phyloP scores from a whole-genome alignment of 768 basidiomycete genomes.

The Kwoniella mangroviensis region DNA sequence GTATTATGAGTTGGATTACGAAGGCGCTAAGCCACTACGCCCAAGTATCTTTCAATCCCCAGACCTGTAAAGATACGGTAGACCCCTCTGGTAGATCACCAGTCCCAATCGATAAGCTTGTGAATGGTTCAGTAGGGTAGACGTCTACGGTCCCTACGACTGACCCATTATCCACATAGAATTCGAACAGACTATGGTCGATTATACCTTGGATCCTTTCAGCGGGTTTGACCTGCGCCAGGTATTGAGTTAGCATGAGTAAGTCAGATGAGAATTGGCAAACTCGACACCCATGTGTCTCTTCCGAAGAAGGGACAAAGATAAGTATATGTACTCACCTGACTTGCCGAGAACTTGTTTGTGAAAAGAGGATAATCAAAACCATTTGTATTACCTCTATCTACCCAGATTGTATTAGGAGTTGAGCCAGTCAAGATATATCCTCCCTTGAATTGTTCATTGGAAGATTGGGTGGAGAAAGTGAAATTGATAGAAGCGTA shows the following conservation, averaged over 20 bases:
- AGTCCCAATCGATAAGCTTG: constrained; percentile 14
- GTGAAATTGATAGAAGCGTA: constrained; percentile 34
- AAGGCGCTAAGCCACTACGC: background rate
- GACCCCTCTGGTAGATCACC: constrained; percentile 28
- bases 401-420: constrained; percentile 22
- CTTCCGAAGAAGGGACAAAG: too few relatives aligned
- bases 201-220: constrained; percentile 63
- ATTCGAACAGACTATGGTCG: constrained; percentile 36
- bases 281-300: too few relatives aligned
- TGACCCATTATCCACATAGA: constrained; percentile 38
- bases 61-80: constrained; percentile 12
- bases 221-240: constrained; percentile 4
- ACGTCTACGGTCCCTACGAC: constrained; percentile 29
- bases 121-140: constrained; percentile 29
- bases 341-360: constrained; percentile 40
- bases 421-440: constrained; percentile 35
- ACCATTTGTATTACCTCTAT: constrained; percentile 39
- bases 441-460: constrained; percentile 28
- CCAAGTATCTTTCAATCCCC: constrained; percentile 22
- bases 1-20: too few relatives aligned
- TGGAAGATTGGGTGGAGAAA: constrained; percentile 26
- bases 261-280: too few relatives aligned
- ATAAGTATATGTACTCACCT: too few relatives aligned
- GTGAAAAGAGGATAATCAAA: constrained; percentile 43
- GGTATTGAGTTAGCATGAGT: background rate